These are phyloP conservation scores for Pleurotus giganteus DNA, from an alignment of 768 basidiomycete species.

Conservation along the genomic window DNA sequence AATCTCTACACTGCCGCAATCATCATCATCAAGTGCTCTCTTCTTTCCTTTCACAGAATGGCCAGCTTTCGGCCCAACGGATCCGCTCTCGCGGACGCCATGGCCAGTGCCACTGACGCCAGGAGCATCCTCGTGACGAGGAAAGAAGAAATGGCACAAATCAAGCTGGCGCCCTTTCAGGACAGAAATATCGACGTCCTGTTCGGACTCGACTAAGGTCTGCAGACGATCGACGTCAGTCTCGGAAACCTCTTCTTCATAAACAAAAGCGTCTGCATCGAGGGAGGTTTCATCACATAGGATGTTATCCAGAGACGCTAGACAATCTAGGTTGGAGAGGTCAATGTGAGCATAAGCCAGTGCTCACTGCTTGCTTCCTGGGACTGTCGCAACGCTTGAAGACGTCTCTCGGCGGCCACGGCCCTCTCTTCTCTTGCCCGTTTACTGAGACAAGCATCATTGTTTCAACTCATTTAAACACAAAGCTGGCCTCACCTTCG, in stretches of 20 bases:
- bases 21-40: slow-evolving; percentile 6
- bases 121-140: not conserved
- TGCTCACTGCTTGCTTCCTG: slow-evolving; percentile 24
- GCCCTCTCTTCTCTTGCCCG: slow-evolving; percentile 79
- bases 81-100: not conserved
- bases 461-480: not conserved
- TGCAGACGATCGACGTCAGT: slow-evolving; percentile 12
- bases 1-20: slow-evolving; percentile 30
- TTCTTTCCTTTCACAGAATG: not conserved
- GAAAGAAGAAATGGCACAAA: slow-evolving; percentile 9
- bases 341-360: not conserved
- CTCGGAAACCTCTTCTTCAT: slow-evolving; percentile 14
- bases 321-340: no score
- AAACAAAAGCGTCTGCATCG: slow-evolving; percentile 26
- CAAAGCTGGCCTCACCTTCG: slow-evolving; percentile 42
- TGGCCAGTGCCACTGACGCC: not conserved
- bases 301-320: no score
- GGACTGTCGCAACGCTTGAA: slow-evolving; percentile 44
- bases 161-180: slow-evolving; percentile 3
- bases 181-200: not conserved
- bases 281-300: no score
- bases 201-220: slow-evolving; percentile 6
- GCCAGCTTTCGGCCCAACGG: not conserved
- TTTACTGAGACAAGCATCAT: slow-evolving; percentile 48
- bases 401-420: slow-evolving; percentile 64